Percentiles rank a stretch among this genome's conserved stretches.
Conservation (phyloP, 169 alveolate species). For the Plasmodium chabaudi region DNA sequence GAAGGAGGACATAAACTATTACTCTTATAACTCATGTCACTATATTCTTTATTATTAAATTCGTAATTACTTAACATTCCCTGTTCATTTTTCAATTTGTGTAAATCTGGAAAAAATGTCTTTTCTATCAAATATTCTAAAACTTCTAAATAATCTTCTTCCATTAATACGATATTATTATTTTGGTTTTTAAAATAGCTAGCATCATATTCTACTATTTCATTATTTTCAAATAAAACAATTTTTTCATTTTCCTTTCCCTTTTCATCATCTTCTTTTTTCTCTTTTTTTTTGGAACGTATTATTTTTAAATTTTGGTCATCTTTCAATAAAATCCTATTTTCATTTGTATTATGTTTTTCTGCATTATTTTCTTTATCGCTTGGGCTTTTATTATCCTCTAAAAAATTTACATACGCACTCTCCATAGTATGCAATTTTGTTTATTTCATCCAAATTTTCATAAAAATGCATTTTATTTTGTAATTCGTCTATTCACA, state of each 20-base stretch:
- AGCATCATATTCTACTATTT: conserved; percentile 61
- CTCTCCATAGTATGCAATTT: too few species aligned
- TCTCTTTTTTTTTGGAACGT: background rate
- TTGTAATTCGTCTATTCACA: too few species aligned
- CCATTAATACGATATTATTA: conserved; percentile 64
- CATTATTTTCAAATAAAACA: conserved; percentile 47
- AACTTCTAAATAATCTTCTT: conserved; percentile 84
- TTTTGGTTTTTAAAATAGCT: conserved; percentile 7
- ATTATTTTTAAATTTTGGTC: background rate
- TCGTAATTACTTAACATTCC: conserved; percentile 10
- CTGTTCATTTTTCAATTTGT: conserved; percentile 57
- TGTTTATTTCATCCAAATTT: too few species aligned
- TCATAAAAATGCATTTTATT: too few species aligned
- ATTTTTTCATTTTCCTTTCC: conserved; percentile 34
- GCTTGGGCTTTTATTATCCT: too few species aligned
- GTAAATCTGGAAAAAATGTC: conserved; percentile 81
- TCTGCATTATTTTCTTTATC: conserved; percentile 21
- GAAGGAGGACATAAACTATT: background rate
- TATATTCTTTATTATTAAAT: background rate
- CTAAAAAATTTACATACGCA: too few species aligned
- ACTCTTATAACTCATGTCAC: background rate
- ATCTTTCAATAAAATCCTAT: background rate
- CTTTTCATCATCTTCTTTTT: background rate
- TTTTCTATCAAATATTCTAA: conserved; percentile 83
- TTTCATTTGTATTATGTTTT: background rate